phyloP scores from a whole-genome alignment of 2,329 filamentous ascomycete genomes.

The Trichoderma cornu-damae region DNA sequence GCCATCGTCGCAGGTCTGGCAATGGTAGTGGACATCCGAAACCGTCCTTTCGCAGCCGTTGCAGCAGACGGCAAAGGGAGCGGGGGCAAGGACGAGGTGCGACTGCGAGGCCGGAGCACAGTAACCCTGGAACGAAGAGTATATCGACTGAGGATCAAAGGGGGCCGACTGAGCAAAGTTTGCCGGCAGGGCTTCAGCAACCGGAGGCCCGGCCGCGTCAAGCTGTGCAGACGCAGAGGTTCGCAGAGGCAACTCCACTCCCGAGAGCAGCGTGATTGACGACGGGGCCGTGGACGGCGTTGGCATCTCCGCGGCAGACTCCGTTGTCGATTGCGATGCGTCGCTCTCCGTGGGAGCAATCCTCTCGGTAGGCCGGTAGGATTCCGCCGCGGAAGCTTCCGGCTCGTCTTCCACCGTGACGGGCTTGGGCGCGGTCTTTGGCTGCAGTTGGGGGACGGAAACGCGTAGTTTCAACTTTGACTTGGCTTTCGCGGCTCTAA shows the following conservation, averaged over 20 bases:
- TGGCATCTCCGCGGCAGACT: not conserved
- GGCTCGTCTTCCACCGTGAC: slow-evolving; percentile 49
- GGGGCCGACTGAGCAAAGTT: slow-evolving; percentile 7
- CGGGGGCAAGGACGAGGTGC: slow-evolving; percentile 18
- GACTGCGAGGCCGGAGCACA: not conserved
- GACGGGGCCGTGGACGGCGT: not conserved
- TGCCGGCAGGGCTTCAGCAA: slow-evolving; percentile 10
- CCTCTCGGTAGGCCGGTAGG: slow-evolving; percentile 16
- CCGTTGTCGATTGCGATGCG: not conserved
- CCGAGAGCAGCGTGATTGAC: slow-evolving; percentile 6
- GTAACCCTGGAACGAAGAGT: slow-evolving; percentile 7
- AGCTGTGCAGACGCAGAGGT: not conserved
- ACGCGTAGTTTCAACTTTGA: slow-evolving; percentile 89
- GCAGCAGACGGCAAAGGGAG: slow-evolving; percentile 78
- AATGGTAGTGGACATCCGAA: slow-evolving; percentile 84
- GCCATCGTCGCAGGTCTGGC: slow-evolving; percentile 84
- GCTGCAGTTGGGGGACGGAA: slow-evolving; percentile 40
- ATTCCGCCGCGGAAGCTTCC: slow-evolving; percentile 25
- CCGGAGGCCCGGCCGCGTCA: not conserved
- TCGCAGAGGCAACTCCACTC: slow-evolving; percentile 10
- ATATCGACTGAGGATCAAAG: not conserved
- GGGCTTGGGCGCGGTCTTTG: slow-evolving; percentile 35
- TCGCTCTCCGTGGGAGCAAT: slow-evolving; percentile 2
- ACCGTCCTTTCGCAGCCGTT: slow-evolving; percentile 81
- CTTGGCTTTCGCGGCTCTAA: slow-evolving; percentile 95